phyloP scores from a whole-genome alignment of 768 basidiomycete species.

The Suillus brevipes region DNA sequence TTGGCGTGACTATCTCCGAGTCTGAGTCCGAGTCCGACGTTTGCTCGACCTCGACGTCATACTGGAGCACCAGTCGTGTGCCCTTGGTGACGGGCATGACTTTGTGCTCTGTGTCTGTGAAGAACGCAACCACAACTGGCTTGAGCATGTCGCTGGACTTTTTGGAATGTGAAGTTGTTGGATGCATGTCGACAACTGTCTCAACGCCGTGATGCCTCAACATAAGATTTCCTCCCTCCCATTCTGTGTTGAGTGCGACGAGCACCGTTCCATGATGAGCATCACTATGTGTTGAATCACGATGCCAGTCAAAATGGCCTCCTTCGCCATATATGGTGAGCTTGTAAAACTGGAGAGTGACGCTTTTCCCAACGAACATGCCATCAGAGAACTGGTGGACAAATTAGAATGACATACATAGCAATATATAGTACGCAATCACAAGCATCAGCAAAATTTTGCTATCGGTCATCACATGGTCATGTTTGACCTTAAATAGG shows the following conservation, averaged over 20 bases:
- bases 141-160: not conserved
- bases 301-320: too few species aligned
- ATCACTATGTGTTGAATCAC: too few species aligned
- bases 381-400: too few species aligned
- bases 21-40: too few species aligned
- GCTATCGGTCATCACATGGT: too few species aligned
- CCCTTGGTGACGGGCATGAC: constrained; percentile 2
- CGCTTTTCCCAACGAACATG: not conserved
- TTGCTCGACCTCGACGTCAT: not conserved
- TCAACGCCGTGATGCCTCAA: not conserved
- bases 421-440: too few species aligned
- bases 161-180: not conserved
- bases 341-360: not conserved
- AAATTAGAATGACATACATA: too few species aligned
- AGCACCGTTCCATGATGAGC: too few species aligned
- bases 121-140: not conserved
- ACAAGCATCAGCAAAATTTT: too few species aligned
- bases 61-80: not conserved
- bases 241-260: too few species aligned
- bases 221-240: too few species aligned
- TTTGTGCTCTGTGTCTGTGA: not conserved
- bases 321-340: not conserved
- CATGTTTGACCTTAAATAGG: too few species aligned
- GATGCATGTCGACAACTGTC: not conserved
- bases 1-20: not conserved